Base-by-base conservation (phyloP, 495 filamentous ascomycete genomes). In the Parathielavia appendiculata region DNA sequence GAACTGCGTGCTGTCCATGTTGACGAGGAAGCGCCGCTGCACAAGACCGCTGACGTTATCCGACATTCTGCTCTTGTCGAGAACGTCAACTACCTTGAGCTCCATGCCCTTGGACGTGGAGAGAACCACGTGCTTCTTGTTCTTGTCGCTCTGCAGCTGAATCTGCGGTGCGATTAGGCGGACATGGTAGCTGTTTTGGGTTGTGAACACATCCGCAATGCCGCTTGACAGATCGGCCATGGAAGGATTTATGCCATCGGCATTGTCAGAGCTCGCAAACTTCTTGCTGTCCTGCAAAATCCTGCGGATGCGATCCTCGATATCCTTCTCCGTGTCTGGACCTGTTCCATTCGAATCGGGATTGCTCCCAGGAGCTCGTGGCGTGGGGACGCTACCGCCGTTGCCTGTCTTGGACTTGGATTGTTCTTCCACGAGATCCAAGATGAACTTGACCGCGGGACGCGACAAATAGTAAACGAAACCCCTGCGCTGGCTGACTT, bases 391-490 rank as follows among this genome's bases (percentile, higher is more conserved):
- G 9, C 64, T 73, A 51, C 60, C 65, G 45, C 69, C 69, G 54
- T 77, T 76, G 46, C 73, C 59, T 68, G 68, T 56, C 72, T 82
- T 78, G 64, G 81, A 73, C 76, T 85, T 91, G 59, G 83, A 83
- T 65, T 97, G 93, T 66, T 97, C 93, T 36, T 96, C 90, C 13
- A 98, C 89, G 35, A 98, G 95, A 67, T 98, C 93, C 11, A 97
- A 76, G 59, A 98, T 96, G 71, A 98, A 98, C 67, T 97, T 98
- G 65, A 98, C 89, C 16, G 93, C 95, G 58, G 91, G 83, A 41
- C 93, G 83, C 20, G 93, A 96, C 78, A 97, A 86, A 73, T 98
- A 98, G 74, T 98, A 98, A 39, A 97, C 86, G 73, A 97, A 98
- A 23, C 93, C 93, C 54, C 93, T 86, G 40, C 93, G 80, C 73